phyloP scores from a whole-genome alignment of 2,329 filamentous ascomycete species.

The Scorias spongiosa region DNA sequence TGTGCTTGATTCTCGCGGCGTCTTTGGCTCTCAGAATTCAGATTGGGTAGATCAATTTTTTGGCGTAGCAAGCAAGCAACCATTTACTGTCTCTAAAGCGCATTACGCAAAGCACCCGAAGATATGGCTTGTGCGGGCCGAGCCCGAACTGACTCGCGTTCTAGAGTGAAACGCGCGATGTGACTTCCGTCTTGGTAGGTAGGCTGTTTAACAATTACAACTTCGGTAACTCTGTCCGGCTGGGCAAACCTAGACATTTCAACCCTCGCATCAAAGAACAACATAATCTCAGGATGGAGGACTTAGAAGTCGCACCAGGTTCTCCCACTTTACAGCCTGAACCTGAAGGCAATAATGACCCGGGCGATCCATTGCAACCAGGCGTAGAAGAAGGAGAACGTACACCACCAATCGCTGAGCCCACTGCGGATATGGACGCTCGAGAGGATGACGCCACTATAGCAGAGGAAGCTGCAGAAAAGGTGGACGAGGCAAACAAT shows the following conservation, averaged over 20 bases:
- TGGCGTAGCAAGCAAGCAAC: no score
- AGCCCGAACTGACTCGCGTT: no score
- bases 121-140: no score
- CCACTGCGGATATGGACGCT: conserved; percentile 31
- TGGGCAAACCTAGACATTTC: background rate
- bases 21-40: no score
- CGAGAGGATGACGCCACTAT: conserved; percentile 18
- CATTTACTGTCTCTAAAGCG: no score
- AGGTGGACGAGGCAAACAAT: conserved; percentile 3
- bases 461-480: conserved; percentile 11
- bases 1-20: no score
- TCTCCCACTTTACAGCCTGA: conserved; percentile 25
- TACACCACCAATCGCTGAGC: conserved; percentile 27
- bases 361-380: conserved; percentile 29
- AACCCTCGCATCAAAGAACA: background rate
- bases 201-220: no score
- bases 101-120: no score
- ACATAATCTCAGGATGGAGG: conserved; percentile 22
- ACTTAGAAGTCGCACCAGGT: conserved; percentile 22
- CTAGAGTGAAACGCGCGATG: no score
- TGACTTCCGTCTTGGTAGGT: no score
- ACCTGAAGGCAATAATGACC: conserved; percentile 33
- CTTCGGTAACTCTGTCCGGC: no score
- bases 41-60: no score
- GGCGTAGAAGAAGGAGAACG: conserved; percentile 35